A percentile compares a stretch with the other conserved stretches of the same genome.
Conservation (phyloP, 306 rosid genomes). For the Sicyos baderoa region DNA sequence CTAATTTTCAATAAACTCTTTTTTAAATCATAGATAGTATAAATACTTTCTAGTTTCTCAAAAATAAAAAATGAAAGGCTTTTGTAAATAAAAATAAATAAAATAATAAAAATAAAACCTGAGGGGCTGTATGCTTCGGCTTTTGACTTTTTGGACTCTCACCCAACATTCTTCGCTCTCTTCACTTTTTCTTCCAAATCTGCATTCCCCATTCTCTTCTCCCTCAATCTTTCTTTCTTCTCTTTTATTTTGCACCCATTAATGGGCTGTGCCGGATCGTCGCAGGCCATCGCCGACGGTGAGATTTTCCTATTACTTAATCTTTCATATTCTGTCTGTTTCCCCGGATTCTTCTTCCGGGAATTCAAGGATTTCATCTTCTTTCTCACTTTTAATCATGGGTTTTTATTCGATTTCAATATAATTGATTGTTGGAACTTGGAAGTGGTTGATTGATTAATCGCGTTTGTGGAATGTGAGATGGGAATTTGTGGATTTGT, state of each 20-base stretch:
- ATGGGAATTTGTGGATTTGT: conserved; percentile 2
- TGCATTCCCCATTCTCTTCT: background rate
- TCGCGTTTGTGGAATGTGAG: background rate
- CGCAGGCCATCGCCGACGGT: conserved; percentile 78
- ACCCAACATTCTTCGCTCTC: background rate
- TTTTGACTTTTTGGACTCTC: conserved; percentile 15
- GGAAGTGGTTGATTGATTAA: background rate
- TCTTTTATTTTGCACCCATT: conserved; percentile 4
- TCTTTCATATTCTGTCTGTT: conserved; percentile 7
- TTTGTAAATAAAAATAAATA: too few species aligned
- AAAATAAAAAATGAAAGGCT: too few species aligned
- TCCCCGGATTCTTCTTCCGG: conserved; percentile 1
- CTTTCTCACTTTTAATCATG: background rate
- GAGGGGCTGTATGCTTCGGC: background rate
- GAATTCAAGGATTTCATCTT: background rate
- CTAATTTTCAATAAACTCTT: too few species aligned
- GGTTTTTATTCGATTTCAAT: background rate
- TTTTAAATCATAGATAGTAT: too few species aligned
- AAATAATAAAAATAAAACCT: too few species aligned
- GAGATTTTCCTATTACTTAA: conserved; percentile 20
- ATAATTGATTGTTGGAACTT: background rate
- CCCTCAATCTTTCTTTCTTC: background rate
- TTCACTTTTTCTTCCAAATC: conserved; percentile 5
- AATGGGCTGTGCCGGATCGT: conserved; percentile 95
- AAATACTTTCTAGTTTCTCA: too few species aligned